These are phyloP conservation scores for Gossypium raimondii DNA, from an alignment of 345 rosid genomes.

Conservation along the genomic window DNA sequence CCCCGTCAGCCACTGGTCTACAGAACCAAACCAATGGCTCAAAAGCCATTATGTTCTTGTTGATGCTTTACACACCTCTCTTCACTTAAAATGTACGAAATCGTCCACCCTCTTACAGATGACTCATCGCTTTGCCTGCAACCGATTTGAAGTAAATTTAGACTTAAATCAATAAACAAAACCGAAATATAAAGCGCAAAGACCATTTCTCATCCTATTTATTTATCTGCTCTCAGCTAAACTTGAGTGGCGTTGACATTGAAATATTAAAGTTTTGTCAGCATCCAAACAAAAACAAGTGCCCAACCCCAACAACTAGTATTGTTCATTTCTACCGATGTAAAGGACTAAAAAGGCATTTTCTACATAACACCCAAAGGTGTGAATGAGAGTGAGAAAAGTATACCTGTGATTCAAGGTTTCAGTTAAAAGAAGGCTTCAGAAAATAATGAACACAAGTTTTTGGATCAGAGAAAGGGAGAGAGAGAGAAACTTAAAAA, in stretches of 20 bases:
- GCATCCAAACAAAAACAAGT: slow-evolving; percentile 13
- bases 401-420: neutral
- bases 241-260: slow-evolving; percentile 8
- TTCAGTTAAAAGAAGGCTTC: neutral
- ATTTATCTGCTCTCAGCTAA: neutral
- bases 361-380: neutral
- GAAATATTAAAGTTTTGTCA: slow-evolving; percentile 9
- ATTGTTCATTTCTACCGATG: neutral
- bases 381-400: neutral
- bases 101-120: slow-evolving; percentile 3
- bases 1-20: slow-evolving; percentile 62
- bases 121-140: slow-evolving; percentile 15
- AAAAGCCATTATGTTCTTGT: slow-evolving; percentile 51
- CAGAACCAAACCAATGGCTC: slow-evolving; percentile 81
- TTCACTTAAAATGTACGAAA: slow-evolving; percentile 24
- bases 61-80: slow-evolving; percentile 9
- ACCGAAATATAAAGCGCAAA: neutral
- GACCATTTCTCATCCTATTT: neutral
- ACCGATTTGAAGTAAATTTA: neutral
- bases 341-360: neutral
- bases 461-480: neutral
- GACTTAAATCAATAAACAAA: neutral
- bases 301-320: neutral
- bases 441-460: neutral
- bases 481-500: neutral